Base-by-base conservation (phyloP, 148 eudicot genomes). In the Diospyros kaki region DNA sequence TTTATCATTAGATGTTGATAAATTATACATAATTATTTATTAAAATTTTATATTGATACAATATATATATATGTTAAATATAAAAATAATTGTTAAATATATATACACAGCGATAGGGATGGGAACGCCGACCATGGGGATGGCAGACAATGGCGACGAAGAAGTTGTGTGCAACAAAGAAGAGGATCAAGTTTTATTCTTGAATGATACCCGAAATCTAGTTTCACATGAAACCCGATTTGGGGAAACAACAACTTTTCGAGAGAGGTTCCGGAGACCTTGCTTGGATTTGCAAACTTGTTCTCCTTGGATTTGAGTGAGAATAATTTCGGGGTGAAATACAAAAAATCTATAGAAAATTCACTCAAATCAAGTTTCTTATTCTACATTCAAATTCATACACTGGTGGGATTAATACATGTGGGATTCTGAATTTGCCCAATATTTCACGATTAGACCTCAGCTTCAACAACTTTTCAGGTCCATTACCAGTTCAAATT, bases 391-490 rank as follows among this genome's bases (percentile, higher is more conserved):
- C 72, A 12, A 95, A 95, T 83, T 64, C 76, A 18, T 90, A 87
- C 79, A 76, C 80, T 0, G 88, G 83, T 9, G 97, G 98, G 42
- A 64, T 95, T 67, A n/a, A 64, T 58, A 79, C 96, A 1, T 92
- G 97, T 9, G 92, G 97, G 17, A 83, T 95, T 73, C 81, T 92
- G 44, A 69, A 74, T 3, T 78, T 92, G 64, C 80, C 90, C 0
- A 90, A 81, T 61, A 67, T 95, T 63, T 72, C 74, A 44, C 80
- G 96, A 71, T 53, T 95, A 70, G 98, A 92, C 80, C 81, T 95
- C 58, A 92, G 96, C 64, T 85, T 74, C 84, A 95, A 95, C 86
- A 81, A 77, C 9, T 88, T 95, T 68, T 66, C 93, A 2, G 97
- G 98, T 51, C 81, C 81, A 60, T 89, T 95, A 69, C 97, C 98